phyloP scores from a whole-genome alignment of 768 basidiomycete species.

The Boletales sp. region DNA sequence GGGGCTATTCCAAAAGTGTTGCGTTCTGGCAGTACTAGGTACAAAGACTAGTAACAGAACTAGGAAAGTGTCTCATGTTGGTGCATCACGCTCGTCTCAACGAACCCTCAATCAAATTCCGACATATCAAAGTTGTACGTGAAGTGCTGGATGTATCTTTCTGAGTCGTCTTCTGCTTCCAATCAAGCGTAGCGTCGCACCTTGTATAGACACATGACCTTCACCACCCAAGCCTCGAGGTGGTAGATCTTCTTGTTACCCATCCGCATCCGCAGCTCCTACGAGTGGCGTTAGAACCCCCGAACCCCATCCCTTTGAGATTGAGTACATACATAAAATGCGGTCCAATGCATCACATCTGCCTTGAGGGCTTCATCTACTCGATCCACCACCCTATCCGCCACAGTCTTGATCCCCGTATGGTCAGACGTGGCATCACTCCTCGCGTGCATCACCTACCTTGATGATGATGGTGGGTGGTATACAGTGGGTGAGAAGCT shows the following conservation, averaged over 20 bases:
- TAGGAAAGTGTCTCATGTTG: background rate
- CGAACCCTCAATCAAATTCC: slow-evolving; percentile 28
- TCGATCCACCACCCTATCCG: slow-evolving; percentile 79
- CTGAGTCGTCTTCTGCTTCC: background rate
- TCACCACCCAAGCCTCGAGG: slow-evolving; percentile 95
- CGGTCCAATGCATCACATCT: slow-evolving; percentile 97
- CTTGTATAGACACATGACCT: slow-evolving; percentile 91
- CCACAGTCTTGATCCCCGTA: slow-evolving; percentile 66
- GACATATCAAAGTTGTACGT: slow-evolving; percentile 33
- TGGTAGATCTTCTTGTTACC: slow-evolving; percentile 95
- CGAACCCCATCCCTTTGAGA: background rate
- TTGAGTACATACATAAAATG: slow-evolving; percentile 73
- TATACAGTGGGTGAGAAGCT: slow-evolving; percentile 94
- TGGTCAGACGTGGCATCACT: slow-evolving; percentile 1
- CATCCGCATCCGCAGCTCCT: slow-evolving; percentile 96
- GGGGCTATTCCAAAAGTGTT: too few species aligned
- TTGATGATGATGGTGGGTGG: slow-evolving; percentile 90
- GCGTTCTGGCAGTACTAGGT: background rate
- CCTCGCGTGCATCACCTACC: slow-evolving; percentile 39
- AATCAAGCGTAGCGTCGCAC: slow-evolving; percentile 31
- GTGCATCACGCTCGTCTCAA: background rate
- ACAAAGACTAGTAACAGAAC: background rate
- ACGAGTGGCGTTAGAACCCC: slow-evolving; percentile 3
- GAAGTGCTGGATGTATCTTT: slow-evolving; percentile 22
- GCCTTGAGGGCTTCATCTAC: slow-evolving; percentile 89